phyloP scores from a whole-genome alignment of 345 rosid genomes.

The Psidium guajava region DNA sequence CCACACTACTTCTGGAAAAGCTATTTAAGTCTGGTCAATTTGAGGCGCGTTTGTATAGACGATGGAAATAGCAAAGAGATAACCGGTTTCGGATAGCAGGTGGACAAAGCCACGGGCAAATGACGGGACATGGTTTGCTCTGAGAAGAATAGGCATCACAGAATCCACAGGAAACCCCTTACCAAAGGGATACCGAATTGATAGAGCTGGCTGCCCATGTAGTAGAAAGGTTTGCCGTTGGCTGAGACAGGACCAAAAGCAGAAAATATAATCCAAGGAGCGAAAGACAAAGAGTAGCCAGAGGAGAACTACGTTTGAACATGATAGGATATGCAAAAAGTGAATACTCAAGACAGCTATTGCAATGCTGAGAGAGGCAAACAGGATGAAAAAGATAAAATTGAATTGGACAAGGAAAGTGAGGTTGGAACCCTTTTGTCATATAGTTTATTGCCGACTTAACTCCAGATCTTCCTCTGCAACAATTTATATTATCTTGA shows the following conservation, averaged over 20 bases:
- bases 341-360: neutral
- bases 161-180: neutral
- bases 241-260: neutral
- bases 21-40: neutral
- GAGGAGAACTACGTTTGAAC: neutral
- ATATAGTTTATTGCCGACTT: neutral
- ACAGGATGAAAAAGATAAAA: neutral
- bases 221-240: neutral
- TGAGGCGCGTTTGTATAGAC: neutral
- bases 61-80: neutral
- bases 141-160: neutral
- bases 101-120: neutral
- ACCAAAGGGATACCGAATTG: neutral
- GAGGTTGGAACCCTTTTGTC: neutral
- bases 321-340: neutral
- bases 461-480: no score
- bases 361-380: neutral
- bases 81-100: neutral
- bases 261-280: neutral
- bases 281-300: neutral
- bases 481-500: no score
- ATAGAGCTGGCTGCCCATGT: neutral
- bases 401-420: neutral
- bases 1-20: slow-evolving; percentile 10
- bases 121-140: neutral